Evolutionary conservation across 1,284 basidiomycete species (phyloP).

Genomic region (Pseudozyma hubeiensis): DNA sequence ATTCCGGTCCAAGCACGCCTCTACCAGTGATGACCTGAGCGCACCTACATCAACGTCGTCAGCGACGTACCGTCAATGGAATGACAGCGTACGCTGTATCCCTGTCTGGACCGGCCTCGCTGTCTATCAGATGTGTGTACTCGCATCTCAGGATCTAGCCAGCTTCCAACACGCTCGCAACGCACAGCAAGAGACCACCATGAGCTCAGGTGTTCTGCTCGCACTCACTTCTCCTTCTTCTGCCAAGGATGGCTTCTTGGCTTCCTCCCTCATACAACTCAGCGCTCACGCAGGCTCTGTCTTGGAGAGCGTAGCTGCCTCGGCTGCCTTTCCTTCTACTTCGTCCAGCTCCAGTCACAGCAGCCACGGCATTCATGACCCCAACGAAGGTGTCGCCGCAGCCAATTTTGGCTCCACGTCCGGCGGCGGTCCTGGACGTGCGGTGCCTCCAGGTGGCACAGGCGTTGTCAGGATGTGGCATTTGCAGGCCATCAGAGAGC

Average conservation of each 20-base stretch:
- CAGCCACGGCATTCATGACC: constrained; percentile 10
- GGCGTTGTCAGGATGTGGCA: constrained; percentile 60
- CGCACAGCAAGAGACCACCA: neutral
- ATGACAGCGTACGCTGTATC: constrained; percentile 44
- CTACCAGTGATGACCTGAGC: neutral
- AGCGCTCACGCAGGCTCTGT: constrained; percentile 46
- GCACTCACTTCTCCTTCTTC: constrained; percentile 44
- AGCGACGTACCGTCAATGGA: constrained; percentile 24
- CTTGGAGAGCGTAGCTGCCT: constrained; percentile 38
- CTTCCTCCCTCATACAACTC: constrained; percentile 38
- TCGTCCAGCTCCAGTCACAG: constrained; percentile 23
- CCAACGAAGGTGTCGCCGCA: constrained; percentile 31
- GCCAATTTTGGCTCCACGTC: constrained; percentile 49
- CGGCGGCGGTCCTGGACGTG: constrained; percentile 46
- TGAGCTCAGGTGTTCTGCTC: constrained; percentile 44
- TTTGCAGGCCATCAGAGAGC: constrained; percentile 48
- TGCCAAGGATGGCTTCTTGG: constrained; percentile 16
- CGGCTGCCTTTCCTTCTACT: constrained; percentile 7
- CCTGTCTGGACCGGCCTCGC: constrained; percentile 52
- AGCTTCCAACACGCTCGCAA: neutral
- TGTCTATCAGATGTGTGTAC: constrained; percentile 52
- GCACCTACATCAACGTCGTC: constrained; percentile 1
- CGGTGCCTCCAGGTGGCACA: constrained; percentile 44
- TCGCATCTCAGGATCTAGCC: constrained; percentile 23
- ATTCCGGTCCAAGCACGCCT: constrained; percentile 3